Percentiles rank a stretch among this genome's conserved stretches.
phyloP scores from a whole-genome alignment of 2,329 filamentous ascomycete species.

The Didymella pinodella region DNA sequence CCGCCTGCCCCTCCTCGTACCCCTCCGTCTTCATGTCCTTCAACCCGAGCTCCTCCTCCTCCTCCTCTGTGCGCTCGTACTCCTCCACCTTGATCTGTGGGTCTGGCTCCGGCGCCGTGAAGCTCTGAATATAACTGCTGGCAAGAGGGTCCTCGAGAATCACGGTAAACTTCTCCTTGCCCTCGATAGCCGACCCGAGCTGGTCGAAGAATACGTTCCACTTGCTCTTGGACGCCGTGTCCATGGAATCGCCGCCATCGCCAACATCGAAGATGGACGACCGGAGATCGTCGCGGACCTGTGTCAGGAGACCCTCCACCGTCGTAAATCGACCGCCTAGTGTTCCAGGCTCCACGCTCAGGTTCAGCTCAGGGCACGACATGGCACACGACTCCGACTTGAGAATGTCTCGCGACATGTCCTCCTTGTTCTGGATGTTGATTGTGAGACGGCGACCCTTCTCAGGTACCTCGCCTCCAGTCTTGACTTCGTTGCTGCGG shows the following conservation, averaged over 20 bases:
- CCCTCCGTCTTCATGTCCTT: constrained; percentile 92
- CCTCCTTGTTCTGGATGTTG: constrained; percentile 70
- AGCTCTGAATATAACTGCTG: constrained; percentile 91
- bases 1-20: constrained; percentile 67
- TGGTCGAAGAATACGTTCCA: constrained; percentile 85
- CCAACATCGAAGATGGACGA: constrained; percentile 84
- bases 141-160: constrained; percentile 88
- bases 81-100: constrained; percentile 81
- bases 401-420: constrained; percentile 90
- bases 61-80: constrained; percentile 87
- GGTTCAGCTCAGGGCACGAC: constrained; percentile 83
- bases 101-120: constrained; percentile 80
- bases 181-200: constrained; percentile 79
- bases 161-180: constrained; percentile 81
- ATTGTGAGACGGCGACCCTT: constrained; percentile 86
- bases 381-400: constrained; percentile 94
- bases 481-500: constrained; percentile 96
- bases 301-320: constrained; percentile 89
- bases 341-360: constrained; percentile 90
- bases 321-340: constrained; percentile 97
- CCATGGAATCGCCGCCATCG: constrained; percentile 83
- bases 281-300: constrained; percentile 89
- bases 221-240: constrained; percentile 67
- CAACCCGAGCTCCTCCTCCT: constrained; percentile 91
- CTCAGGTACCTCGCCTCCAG: constrained; percentile 88